phyloP scores from a whole-genome alignment of 257 asterid species.

The Ocimum tenuiflorum region DNA sequence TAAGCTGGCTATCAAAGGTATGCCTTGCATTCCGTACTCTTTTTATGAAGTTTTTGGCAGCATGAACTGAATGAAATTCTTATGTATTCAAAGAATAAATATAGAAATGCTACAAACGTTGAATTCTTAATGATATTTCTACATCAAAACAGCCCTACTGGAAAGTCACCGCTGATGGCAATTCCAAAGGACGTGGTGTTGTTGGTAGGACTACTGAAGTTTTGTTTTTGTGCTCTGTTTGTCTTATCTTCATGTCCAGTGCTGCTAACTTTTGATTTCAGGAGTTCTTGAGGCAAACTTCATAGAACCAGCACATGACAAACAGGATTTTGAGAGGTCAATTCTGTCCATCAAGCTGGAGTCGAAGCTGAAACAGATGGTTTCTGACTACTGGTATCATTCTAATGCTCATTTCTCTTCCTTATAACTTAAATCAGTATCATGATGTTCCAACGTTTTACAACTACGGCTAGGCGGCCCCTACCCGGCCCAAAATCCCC shows the following conservation, averaged over 20 bases:
- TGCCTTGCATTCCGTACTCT: not conserved
- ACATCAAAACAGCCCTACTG: slow-evolving; percentile 69
- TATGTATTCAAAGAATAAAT: not conserved
- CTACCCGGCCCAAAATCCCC: too few relatives aligned
- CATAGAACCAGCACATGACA: slow-evolving; percentile 96
- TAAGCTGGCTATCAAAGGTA: not conserved
- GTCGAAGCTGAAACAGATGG: slow-evolving; percentile 68
- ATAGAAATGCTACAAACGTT: not conserved
- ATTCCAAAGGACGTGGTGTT: slow-evolving; percentile 64
- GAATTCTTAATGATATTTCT: slow-evolving; percentile 14
- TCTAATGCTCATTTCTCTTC: slow-evolving; percentile 12
- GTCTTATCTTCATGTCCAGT: not conserved
- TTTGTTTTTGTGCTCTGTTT: slow-evolving; percentile 2
- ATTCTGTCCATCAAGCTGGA: slow-evolving; percentile 61
- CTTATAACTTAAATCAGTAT: not conserved
- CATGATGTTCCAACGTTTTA: not conserved
- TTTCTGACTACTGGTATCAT: slow-evolving; percentile 67
- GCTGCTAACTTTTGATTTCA: slow-evolving; percentile 29
- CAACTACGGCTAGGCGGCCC: too few relatives aligned
- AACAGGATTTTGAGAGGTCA: slow-evolving; percentile 95
- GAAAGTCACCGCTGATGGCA: slow-evolving; percentile 89
- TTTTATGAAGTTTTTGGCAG: slow-evolving; percentile 2
- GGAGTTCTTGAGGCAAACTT: slow-evolving; percentile 93
- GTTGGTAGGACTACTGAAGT: slow-evolving; percentile 51
- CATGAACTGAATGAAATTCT: not conserved